Base-by-base conservation (phyloP, 225 moss, liverwort and hornwort species). In the Bryum argenteum region DNA sequence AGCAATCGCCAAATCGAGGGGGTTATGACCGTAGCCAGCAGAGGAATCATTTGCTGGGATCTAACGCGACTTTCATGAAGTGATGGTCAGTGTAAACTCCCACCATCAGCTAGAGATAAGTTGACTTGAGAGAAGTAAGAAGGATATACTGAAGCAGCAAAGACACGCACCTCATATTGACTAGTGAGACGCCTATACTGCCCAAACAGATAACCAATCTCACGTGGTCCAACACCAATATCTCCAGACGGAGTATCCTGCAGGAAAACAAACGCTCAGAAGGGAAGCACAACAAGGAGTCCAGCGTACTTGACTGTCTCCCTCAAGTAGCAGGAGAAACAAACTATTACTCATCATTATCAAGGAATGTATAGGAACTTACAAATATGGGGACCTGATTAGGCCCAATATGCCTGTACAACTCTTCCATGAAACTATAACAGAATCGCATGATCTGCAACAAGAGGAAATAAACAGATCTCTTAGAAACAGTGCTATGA, bases 361-460 rank as follows among this genome's bases (percentile, higher is more conserved):
- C 44, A 59, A 64, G 63, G 61, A 33, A 3, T 33, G 33, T 17
- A 24, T 22, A 75, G 42, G 11, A 67, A 80, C 88, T 80, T 76
- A 83, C 88, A 85, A 85, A 85, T 44, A 86, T 78, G 41, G 78
- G 85, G 50, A 94, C 94, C 80, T 98, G 97, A 80, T 98, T 92
- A 26, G 88, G 89, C 47, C 97, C 97, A 75, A 94, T 94, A 77
- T 98, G 94, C 61, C 97, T 89, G 71, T 98, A 98, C 58, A 98
- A 83, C 75, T 98, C 97, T 80, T 94, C 97, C 97, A 98, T 98
- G 63, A 98, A 98, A 80, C 97, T 98, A 70, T 94, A 94, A 75
- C 97, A 98, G 80, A 98, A 98, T 58, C 97, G 92, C 94, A 98
- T 94, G 60, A 98, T 88, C 97, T 98, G 83, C 81, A 77, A 52